Evolutionary conservation across 768 basidiomycete species (phyloP).

Genomic region (Lactarius trivialis): DNA sequence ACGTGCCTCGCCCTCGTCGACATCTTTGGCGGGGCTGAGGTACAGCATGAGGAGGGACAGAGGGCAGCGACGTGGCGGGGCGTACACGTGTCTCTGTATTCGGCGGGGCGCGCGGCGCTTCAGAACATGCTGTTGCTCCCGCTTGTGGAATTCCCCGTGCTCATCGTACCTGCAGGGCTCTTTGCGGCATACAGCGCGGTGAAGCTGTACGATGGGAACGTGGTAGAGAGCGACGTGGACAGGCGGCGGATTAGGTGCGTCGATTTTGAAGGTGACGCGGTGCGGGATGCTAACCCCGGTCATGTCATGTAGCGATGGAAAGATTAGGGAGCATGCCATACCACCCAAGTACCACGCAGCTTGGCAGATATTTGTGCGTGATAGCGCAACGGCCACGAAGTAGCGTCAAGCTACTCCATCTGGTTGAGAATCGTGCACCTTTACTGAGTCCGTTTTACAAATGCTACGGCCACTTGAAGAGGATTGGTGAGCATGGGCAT

Average conservation of each 20-base stretch:
- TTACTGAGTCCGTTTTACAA: background rate
- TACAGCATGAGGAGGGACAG: conserved; percentile 7
- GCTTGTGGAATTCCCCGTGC: conserved; percentile 14
- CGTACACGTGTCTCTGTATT: conserved; percentile 21
- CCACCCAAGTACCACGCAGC: conserved; percentile 13
- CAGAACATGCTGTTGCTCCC: conserved; percentile 24
- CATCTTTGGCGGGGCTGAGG: conserved; percentile 12
- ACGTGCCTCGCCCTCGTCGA: conserved; percentile 14
- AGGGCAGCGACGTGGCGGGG: conserved; percentile 22
- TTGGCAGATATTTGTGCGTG: conserved; percentile 11
- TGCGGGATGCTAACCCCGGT: background rate
- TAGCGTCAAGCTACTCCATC: background rate
- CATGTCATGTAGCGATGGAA: conserved; percentile 13
- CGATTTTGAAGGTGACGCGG: background rate
- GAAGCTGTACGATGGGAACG: conserved; percentile 19
- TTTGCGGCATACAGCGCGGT: conserved; percentile 22
- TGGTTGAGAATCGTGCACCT: background rate
- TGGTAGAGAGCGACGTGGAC: conserved; percentile 11
- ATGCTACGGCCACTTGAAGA: background rate
- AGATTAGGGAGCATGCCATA: conserved; percentile 17
- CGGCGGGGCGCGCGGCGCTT: conserved; percentile 16
- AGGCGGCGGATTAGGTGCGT: conserved; percentile 20
- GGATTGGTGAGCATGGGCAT: background rate
- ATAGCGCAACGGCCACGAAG: background rate
- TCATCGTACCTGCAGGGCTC: conserved; percentile 21